Evolutionary conservation across 2,329 filamentous ascomycete genomes (phyloP), one percentile per base, ranked within the genome.

Genomic region (Massarina eburnea): DNA sequence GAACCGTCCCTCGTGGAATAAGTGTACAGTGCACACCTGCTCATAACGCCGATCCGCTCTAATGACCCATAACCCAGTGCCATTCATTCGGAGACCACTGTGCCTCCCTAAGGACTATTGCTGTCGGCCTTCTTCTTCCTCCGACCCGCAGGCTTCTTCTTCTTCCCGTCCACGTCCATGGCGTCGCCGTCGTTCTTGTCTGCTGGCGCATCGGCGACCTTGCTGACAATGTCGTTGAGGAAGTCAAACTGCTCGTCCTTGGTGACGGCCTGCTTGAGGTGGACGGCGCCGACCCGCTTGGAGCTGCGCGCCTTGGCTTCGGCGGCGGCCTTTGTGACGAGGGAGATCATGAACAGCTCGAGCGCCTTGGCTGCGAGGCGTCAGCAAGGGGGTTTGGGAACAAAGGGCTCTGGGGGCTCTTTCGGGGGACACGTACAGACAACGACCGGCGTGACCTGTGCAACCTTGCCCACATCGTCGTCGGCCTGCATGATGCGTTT

Each of bases 401-500:
- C 36, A 15, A 39, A 6, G 12, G 27, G 12, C 10, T 7, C n/a
- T 18, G 14, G 10, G 14, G 32, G 10, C 26, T 7, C 7, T 8
- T 8, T 8, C 5, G 22, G 3, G 29, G 9, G 22, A 15, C 4
- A 75, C 81, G 64, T 79, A 83, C 82, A 84, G 35, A 97, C 92
- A 20, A 92, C 94, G 45, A 96, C 95, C 14, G 92, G 92, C 1
- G 94, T 96, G 51, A 97, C 94, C 72, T 99, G 94, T 3, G 94
- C 91, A 8, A 99, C 94, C 74, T 99, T 99, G 51, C 94, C 94
- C 0, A 99, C 91, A 68, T 99, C 94, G 66, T 99, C 94, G 65
- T 99, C 94, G 9, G 92, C 92, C 73, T 99, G 94, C 94, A 99
- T 97, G 63, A 99, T 97, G 41, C 94, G 85, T 79, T 99, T 99